Percentiles rank a stretch among this genome's conserved stretches.
Conservation (phyloP, 495 filamentous ascomycete genomes). For the Thermothielavioides terrestris region DNA sequence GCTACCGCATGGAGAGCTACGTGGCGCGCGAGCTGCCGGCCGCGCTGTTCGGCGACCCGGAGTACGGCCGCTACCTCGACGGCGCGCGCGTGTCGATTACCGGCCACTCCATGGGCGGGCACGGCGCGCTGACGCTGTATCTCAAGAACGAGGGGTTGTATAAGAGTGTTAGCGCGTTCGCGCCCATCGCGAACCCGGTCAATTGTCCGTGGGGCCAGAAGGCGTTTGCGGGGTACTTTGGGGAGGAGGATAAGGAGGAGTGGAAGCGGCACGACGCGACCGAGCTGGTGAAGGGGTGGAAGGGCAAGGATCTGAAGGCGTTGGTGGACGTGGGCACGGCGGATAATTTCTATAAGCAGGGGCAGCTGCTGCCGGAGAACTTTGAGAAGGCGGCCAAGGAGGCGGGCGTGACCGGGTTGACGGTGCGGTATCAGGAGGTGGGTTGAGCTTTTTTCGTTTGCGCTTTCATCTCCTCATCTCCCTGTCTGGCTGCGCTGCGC, state of each 20-base stretch:
- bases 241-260: conserved; percentile 53
- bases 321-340: conserved; percentile 87
- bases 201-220: conserved; percentile 92
- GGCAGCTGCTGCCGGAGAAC: conserved; percentile 89
- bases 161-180: conserved; percentile 78
- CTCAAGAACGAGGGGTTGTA: conserved; percentile 86
- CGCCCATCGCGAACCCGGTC: conserved; percentile 81
- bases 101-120: conserved; percentile 94
- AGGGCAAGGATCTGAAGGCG: conserved; percentile 53
- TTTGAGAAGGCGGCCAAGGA: conserved; percentile 71
- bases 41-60: conserved; percentile 52
- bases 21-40: conserved; percentile 70
- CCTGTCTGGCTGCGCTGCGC: neutral
- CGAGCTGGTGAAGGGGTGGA: conserved; percentile 64
- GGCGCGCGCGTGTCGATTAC: conserved; percentile 62
- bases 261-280: conserved; percentile 93
- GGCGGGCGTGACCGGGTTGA: conserved; percentile 55
- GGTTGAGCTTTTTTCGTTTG: conserved; percentile 15
- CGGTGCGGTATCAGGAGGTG: conserved; percentile 71
- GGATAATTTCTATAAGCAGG: conserved; percentile 92
- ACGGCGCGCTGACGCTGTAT: conserved; percentile 86
- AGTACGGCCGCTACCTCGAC: conserved; percentile 58
- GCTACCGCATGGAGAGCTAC: conserved; percentile 93
- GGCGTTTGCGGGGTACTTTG: conserved; percentile 84
- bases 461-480: neutral